Evolutionary conservation across 176 grass and related monocot species (phyloP), one percentile per base, ranked within the genome.

Genomic region (Phoenix dactylifera): DNA sequence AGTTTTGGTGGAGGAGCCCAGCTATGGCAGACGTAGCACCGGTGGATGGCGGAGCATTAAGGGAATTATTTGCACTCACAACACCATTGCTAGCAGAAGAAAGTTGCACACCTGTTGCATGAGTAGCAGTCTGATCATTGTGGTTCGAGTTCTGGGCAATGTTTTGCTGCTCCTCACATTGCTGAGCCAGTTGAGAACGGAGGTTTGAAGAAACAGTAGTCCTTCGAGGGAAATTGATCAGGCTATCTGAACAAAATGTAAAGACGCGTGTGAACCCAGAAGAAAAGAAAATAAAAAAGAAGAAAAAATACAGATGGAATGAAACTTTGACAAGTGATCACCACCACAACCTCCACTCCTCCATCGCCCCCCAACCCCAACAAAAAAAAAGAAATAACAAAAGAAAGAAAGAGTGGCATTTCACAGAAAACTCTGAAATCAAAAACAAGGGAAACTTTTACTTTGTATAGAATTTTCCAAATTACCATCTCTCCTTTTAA

Each of bases 191-290:
- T 55, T 63, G 58, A 70, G 75, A 22, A 55, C 60, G 57, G 3
- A 70, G 26, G 3, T 1, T 23, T 0, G 58, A 70, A 16, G 75
- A 62, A 18, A 18, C 58, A 15, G 44, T 17, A 24, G 20, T 55
- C 35, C 58, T 52, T 52, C 32, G 51, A 14, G 75, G 75, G 50
- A 69, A 77, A 57, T 71, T 77, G 22, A 77, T 71, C 51, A 77
- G 50, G 52, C 75, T 77, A 70, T 70, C 75, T 77, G 75, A 69
- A 77, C 6, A 50, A 25, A 10, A 28, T 44, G 10, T 14, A 3
- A 12, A 44, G 35, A 44, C 35, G 12, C 1, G 10, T 14, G 35
- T 1, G 35, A 44, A 44, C 10, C 35, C 35, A 44, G 12, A 44
- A 44, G 35, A 49, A 39, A 6, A 55, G 6, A 16, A 58, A 26